Evolutionary conservation across 176 grass and related monocot species (phyloP).

Genomic region (Cenchrus americanus): DNA sequence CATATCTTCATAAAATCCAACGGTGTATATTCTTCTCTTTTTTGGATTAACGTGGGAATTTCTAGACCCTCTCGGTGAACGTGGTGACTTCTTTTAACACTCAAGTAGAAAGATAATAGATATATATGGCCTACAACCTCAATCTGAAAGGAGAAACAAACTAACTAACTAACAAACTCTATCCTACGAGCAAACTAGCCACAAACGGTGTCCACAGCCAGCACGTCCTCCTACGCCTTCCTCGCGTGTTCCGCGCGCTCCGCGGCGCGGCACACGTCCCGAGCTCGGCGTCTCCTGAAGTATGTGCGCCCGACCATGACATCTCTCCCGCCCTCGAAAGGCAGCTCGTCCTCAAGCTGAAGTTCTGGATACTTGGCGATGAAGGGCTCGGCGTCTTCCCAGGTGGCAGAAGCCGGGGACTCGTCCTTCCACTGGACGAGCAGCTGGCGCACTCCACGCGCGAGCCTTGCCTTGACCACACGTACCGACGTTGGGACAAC

Average conservation of each 20-base stretch:
- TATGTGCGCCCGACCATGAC: not conserved
- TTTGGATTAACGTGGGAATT: too few species aligned
- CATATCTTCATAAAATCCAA: too few species aligned
- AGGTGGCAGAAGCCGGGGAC: not conserved
- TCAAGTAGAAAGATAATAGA: too few species aligned
- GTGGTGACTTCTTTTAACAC: too few species aligned
- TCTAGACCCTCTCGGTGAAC: too few species aligned
- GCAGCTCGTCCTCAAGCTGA: not conserved
- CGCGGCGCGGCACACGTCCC: not conserved
- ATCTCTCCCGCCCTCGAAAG: not conserved
- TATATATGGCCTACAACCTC: too few species aligned
- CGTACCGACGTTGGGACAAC: not conserved
- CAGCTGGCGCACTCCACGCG: not conserved
- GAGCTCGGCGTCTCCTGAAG: not conserved
- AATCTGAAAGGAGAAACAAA: too few species aligned
- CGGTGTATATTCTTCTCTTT: too few species aligned
- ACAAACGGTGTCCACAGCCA: too few species aligned
- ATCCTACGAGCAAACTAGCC: too few species aligned
- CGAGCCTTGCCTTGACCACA: fast-evolving
- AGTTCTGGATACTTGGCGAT: not conserved
- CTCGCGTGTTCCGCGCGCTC: not conserved
- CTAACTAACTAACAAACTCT: too few species aligned
- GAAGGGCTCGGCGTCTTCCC: not conserved
- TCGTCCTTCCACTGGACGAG: not conserved
- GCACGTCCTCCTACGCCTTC: too few species aligned